Conservation (phyloP, 805 yeast species). For the Wickerhamiella occidentalis region DNA sequence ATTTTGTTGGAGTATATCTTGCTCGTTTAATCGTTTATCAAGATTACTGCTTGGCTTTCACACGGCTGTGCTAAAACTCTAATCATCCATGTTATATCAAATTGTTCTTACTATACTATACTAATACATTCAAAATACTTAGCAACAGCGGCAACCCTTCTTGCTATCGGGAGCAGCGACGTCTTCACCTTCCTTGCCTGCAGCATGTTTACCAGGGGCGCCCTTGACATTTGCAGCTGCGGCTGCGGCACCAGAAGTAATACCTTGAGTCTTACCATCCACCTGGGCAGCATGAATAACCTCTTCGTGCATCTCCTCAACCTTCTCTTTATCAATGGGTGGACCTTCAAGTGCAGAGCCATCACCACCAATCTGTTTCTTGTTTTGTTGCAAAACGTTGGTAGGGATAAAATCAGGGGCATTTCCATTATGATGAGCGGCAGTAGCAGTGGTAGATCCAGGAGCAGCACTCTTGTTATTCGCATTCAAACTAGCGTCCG, state of each 20-base stretch:
- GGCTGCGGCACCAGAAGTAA: not conserved
- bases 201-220: not conserved
- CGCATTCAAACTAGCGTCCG: not conserved
- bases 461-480: not conserved
- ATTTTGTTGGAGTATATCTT: too few species aligned
- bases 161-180: conserved; percentile 3
- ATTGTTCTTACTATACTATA: conserved; percentile 5
- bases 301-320: conserved; percentile 6
- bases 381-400: not conserved
- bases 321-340: conserved; percentile 1
- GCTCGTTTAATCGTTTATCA: too few species aligned
- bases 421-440: not conserved
- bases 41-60: too few species aligned
- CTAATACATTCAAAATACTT: conserved; percentile 5
- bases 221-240: not conserved
- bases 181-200: not conserved
- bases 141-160: conserved; percentile 9
- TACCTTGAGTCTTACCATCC: conserved; percentile 7
- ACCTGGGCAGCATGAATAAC: conserved; percentile 4
- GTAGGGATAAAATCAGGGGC: conserved; percentile 5
- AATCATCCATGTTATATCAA: too few species aligned
- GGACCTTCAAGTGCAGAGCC: conserved; percentile 4
- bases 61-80: too few species aligned
- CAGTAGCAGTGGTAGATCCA: not conserved
- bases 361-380: conserved; percentile 5